phyloP scores from a whole-genome alignment of 2,329 filamentous ascomycete species.

The Zelopaecilomyces penicillatus region DNA sequence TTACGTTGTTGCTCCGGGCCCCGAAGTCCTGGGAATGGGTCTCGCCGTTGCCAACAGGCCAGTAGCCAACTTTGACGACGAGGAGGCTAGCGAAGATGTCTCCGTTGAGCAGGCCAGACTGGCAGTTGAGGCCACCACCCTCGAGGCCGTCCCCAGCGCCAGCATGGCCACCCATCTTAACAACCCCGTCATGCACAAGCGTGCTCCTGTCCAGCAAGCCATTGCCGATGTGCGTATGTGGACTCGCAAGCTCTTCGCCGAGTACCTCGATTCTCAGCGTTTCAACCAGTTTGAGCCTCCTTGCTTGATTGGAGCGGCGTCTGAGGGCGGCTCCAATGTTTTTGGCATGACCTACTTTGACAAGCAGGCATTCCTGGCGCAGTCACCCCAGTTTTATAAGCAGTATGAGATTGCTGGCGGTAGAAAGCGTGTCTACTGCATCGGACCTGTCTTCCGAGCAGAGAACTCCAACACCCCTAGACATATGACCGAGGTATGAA shows the following conservation, averaged over 20 bases:
- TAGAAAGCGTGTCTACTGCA: slow-evolving; percentile 68
- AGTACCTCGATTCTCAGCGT: slow-evolving; percentile 66
- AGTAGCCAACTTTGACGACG: slow-evolving; percentile 51
- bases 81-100: slow-evolving; percentile 31
- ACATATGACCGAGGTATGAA: slow-evolving; percentile 65
- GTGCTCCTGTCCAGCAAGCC: slow-evolving; percentile 83
- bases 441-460: slow-evolving; percentile 77
- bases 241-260: slow-evolving; percentile 62
- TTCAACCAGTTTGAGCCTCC: slow-evolving; percentile 86
- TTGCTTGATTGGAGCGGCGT: slow-evolving; percentile 80
- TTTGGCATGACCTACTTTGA: slow-evolving; percentile 89
- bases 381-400: slow-evolving; percentile 81
- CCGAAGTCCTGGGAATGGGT: slow-evolving; percentile 49
- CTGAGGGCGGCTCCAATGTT: slow-evolving; percentile 87
- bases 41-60: slow-evolving; percentile 46
- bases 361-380: slow-evolving; percentile 69
- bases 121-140: slow-evolving; percentile 31
- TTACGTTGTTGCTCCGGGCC: slow-evolving; percentile 63
- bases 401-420: slow-evolving; percentile 77
- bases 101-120: slow-evolving; percentile 35
- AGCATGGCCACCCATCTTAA: slow-evolving; percentile 78
- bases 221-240: slow-evolving; percentile 50
- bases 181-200: slow-evolving; percentile 88
- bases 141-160: slow-evolving; percentile 43
- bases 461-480: slow-evolving; percentile 78